Conservation (phyloP, 352 stramenopile species). For the Globisporangium megalacanthum region DNA sequence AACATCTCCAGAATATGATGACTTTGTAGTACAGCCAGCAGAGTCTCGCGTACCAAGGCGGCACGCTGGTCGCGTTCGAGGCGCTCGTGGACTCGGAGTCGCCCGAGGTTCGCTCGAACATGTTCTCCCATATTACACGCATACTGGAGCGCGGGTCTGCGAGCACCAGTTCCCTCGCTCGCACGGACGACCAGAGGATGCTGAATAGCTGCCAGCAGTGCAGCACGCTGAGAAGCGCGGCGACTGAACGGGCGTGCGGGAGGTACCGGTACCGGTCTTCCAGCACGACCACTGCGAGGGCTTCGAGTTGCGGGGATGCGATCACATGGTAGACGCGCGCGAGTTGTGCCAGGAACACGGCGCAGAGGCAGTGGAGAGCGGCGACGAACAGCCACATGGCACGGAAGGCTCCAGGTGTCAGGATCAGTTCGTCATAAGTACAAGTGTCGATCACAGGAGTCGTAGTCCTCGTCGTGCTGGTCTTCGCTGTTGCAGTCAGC, state of each 20-base stretch:
- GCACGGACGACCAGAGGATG: slow-evolving; percentile 3
- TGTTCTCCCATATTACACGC: not conserved
- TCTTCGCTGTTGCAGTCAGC: too few relatives aligned
- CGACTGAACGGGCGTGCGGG: not conserved
- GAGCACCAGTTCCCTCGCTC: slow-evolving; percentile 2
- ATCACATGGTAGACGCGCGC: not conserved
- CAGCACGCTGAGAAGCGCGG: not conserved
- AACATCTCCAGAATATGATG: not conserved
- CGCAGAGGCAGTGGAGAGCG: slow-evolving; percentile 4
- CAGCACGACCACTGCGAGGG: not conserved
- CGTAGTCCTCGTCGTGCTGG: not conserved
- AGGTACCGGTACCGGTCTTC: not conserved
- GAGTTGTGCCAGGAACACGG: slow-evolving; percentile 3
- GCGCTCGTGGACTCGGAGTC: not conserved
- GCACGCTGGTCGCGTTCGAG: not conserved
- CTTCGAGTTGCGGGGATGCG: slow-evolving; percentile 2
- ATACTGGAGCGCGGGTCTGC: not conserved
- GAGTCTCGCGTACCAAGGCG: not conserved
- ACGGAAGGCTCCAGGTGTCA: not conserved
- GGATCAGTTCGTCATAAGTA: not conserved
- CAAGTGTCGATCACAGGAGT: too few relatives aligned
- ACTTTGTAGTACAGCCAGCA: not conserved
- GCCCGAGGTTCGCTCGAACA: not conserved
- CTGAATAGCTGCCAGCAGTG: slow-evolving; percentile 5
- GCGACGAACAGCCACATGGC: slow-evolving; percentile 2